Percentiles rank a stretch among this genome's conserved stretches.
Evolutionary conservation across 1,284 basidiomycete species (phyloP).

Genomic region (Leucoagaricus sp.): DNA sequence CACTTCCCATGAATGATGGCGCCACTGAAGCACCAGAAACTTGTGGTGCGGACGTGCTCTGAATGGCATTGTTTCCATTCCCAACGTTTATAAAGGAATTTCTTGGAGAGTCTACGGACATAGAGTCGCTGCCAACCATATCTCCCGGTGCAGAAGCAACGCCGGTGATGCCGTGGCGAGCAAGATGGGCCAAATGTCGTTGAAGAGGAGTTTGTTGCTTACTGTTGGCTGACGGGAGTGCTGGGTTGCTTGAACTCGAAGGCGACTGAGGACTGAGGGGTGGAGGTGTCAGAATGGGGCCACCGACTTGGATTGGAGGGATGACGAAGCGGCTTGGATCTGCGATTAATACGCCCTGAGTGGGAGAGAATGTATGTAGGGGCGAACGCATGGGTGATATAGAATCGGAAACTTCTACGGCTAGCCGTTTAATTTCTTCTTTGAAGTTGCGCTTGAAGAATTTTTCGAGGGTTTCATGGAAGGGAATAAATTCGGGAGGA

Average conservation of each 20-base stretch:
- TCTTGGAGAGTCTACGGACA: conserved; percentile 65
- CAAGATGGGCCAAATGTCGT: conserved; percentile 73
- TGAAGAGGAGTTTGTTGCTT: conserved; percentile 74
- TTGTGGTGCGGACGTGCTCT: conserved; percentile 32
- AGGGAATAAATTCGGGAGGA: conserved; percentile 84
- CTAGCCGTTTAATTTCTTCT: conserved; percentile 80
- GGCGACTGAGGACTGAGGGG: conserved; percentile 36
- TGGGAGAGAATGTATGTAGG: conserved; percentile 41
- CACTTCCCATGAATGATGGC: conserved; percentile 53
- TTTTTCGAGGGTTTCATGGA: conserved; percentile 88
- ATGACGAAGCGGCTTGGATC: conserved; percentile 47
- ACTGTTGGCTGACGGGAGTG: conserved; percentile 23
- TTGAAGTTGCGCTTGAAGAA: conserved; percentile 91
- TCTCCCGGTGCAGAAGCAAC: conserved; percentile 74
- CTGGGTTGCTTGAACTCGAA: conserved; percentile 29
- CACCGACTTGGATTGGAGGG: conserved; percentile 51
- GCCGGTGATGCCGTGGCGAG: conserved; percentile 77
- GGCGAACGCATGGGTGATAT: conserved; percentile 31
- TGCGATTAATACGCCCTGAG: conserved; percentile 43
- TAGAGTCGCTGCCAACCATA: conserved; percentile 52
- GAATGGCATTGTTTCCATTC: conserved; percentile 34
- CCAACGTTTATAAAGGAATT: conserved; percentile 72
- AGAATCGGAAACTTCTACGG: conserved; percentile 38
- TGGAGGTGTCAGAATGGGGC: conserved; percentile 40
- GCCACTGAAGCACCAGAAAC: conserved; percentile 52